Conservation (phyloP, 129 eudicot species). For the Helianthus annuus region DNA sequence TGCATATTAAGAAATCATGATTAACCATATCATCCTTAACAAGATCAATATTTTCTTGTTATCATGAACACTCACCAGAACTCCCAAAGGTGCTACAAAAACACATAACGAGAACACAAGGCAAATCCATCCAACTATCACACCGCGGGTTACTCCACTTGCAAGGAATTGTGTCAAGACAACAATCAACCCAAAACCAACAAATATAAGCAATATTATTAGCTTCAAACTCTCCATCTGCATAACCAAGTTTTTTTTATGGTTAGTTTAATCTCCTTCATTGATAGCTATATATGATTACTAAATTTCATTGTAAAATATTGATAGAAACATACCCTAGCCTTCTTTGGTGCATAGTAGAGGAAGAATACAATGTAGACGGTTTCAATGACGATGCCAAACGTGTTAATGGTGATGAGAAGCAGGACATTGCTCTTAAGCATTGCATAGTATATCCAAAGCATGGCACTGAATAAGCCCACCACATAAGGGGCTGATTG, state of each 20-base stretch:
- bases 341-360: slow-evolving; percentile 54
- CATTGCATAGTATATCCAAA: slow-evolving; percentile 71
- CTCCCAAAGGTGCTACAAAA: slow-evolving; percentile 66
- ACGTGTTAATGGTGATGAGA: slow-evolving; percentile 63
- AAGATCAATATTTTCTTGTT: neutral
- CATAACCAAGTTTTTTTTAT: neutral
- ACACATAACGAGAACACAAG: slow-evolving; percentile 66
- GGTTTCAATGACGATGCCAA: slow-evolving; percentile 57
- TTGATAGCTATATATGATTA: neutral
- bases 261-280: neutral
- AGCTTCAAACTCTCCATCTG: slow-evolving; percentile 53
- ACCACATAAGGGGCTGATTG: slow-evolving; percentile 71
- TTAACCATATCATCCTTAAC: no score
- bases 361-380: slow-evolving; percentile 61
- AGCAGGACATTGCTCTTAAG: slow-evolving; percentile 54
- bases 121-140: slow-evolving; percentile 75
- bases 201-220: slow-evolving; percentile 31
- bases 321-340: slow-evolving; percentile 37
- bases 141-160: slow-evolving; percentile 34
- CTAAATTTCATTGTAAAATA: neutral
- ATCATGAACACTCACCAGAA: slow-evolving; percentile 40
- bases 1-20: neutral
- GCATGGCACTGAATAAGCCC: slow-evolving; percentile 69
- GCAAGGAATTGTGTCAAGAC: slow-evolving; percentile 46
- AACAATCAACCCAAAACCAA: slow-evolving; percentile 54